A percentile compares a stretch with the other conserved stretches of the same genome.
These are phyloP conservation scores for Trichoderma sp. DNA, from an alignment of 2,329 filamentous ascomycete genomes.

Conservation along the genomic window DNA sequence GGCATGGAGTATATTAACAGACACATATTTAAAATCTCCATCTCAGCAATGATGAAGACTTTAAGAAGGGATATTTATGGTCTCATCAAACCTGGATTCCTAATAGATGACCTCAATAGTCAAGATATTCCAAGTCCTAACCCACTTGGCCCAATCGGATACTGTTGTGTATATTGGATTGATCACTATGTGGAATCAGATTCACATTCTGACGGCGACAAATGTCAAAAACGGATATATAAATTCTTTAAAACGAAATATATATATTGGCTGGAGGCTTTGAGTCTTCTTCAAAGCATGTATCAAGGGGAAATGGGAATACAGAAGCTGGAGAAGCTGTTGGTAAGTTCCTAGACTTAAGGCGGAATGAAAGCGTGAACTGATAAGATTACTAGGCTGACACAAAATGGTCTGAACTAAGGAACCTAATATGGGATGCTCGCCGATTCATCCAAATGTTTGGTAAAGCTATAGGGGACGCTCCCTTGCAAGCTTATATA, in stretches of 20 bases:
- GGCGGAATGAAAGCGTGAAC: too few species aligned
- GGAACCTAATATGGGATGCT: not conserved
- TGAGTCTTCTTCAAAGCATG: not conserved
- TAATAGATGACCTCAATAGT: not conserved
- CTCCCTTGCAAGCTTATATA: not conserved
- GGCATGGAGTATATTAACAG: conserved; percentile 33
- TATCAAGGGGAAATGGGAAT: not conserved
- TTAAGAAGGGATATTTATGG: not conserved
- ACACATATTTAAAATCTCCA: conserved; percentile 32
- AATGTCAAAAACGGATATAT: accelerated
- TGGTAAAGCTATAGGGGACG: not conserved
- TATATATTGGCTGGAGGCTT: not conserved
- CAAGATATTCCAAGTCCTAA: not conserved
- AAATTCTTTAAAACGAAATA: not conserved
- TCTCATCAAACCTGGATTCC: not conserved
- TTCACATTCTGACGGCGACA: not conserved
- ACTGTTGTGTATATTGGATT: not conserved
- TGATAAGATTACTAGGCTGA: not conserved
- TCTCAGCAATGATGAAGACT: not conserved
- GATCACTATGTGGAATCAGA: not conserved
- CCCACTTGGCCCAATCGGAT: not conserved
- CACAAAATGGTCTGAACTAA: not conserved
- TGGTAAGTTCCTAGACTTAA: not conserved
- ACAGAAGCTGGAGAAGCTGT: not conserved
- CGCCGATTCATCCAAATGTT: not conserved